A percentile compares a stretch with the other conserved stretches of the same genome.
These are phyloP conservation scores for Golubevia sp. DNA, from an alignment of 1,284 basidiomycete species.

Conservation along the genomic window DNA sequence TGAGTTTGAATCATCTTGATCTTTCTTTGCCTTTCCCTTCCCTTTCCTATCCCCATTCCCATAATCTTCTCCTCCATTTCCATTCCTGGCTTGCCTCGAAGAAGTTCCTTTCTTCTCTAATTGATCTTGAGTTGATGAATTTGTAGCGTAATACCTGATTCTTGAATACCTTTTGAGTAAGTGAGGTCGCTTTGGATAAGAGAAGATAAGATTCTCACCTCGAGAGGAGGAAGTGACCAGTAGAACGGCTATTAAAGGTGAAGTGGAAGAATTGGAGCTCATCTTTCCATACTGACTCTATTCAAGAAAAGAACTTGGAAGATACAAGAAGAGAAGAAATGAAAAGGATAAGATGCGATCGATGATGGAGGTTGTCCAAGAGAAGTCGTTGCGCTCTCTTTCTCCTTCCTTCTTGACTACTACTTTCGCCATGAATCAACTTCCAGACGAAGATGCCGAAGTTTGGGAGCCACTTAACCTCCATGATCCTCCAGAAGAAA, in stretches of 20 bases:
- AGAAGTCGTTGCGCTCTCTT: no score
- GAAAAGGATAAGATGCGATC: no score
- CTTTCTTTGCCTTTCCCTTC: slow-evolving; percentile 16
- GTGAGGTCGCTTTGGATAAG: slow-evolving; percentile 46
- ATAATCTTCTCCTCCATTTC: not conserved
- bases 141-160: slow-evolving; percentile 42
- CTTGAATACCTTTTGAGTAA: slow-evolving; percentile 41
- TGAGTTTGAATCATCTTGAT: not conserved
- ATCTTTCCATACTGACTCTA: no score
- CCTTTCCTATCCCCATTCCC: not conserved
- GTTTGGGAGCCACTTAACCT: no score
- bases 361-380: no score
- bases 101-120: not conserved
- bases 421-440: no score
- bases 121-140: not conserved
- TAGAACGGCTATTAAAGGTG: slow-evolving; percentile 48
- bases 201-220: slow-evolving; percentile 49
- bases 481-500: no score
- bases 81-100: not conserved
- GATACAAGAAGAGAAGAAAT: no score
- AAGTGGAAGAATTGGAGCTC: slow-evolving; percentile 3
- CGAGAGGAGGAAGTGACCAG: slow-evolving; percentile 46
- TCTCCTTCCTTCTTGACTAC: no score
- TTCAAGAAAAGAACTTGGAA: no score
- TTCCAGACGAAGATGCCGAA: no score